Conservation (phyloP, 441 rosid genomes). For the Flueggea neowawraea region DNA sequence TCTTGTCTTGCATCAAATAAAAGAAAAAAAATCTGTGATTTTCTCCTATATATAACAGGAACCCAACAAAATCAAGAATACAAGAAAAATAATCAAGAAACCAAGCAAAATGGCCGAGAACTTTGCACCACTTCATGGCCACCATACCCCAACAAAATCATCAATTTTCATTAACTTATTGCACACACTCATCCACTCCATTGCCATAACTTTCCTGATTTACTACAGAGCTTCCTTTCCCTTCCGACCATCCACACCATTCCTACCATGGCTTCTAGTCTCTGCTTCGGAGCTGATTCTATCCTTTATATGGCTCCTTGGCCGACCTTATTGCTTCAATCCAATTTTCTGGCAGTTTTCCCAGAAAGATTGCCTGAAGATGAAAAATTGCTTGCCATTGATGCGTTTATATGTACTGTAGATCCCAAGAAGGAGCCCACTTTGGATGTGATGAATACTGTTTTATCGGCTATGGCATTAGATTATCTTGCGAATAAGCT, state of each 20-base stretch:
- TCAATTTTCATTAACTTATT: conserved; percentile 22
- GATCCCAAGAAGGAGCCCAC: conserved; percentile 38
- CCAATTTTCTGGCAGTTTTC: conserved; percentile 23
- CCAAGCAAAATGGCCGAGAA: conserved; percentile 7
- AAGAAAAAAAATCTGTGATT: too few species aligned
- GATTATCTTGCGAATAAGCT: conserved; percentile 44
- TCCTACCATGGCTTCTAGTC: conserved; percentile 24
- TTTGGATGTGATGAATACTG: conserved; percentile 37
- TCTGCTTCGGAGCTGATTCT: conserved; percentile 35
- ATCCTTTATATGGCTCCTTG: conserved; percentile 27
- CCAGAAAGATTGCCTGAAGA: conserved; percentile 30
- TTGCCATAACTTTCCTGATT: conserved; percentile 26
- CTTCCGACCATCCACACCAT: conserved; percentile 6
- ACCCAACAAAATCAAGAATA: too few species aligned
- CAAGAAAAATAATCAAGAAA: too few species aligned
- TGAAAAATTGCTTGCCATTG: conserved; percentile 24
- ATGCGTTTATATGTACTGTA: conserved; percentile 34
- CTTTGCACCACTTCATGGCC: conserved; percentile 24
- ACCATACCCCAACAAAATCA: neutral
- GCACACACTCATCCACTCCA: conserved; percentile 22
- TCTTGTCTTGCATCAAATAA: too few species aligned
- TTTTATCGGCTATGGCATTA: conserved; percentile 36
- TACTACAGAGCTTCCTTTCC: conserved; percentile 30
- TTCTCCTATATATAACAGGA: too few species aligned
- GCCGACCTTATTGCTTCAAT: conserved; percentile 24